A percentile compares a stretch with the other conserved stretches of the same genome.
Conservation (phyloP, 192 early-diverging fungal species). For the Coemansia aciculifera region DNA sequence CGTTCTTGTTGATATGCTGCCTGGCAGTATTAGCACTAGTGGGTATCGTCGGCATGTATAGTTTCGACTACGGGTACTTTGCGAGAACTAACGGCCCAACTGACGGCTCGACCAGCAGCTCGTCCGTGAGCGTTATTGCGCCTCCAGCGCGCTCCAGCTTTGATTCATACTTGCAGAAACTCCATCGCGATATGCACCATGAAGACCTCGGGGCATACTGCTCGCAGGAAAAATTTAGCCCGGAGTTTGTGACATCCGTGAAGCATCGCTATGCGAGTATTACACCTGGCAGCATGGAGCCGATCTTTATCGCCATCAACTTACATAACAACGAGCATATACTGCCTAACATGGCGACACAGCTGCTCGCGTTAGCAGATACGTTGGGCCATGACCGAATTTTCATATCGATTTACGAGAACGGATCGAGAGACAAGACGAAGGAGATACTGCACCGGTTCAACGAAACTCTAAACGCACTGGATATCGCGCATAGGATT, state of each 20-base stretch:
- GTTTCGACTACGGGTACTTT: background rate
- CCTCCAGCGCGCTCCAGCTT: background rate
- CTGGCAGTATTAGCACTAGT: background rate
- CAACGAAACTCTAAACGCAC: background rate
- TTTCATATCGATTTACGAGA: constrained; percentile 55
- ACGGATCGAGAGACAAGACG: constrained; percentile 48
- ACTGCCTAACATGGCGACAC: constrained; percentile 44
- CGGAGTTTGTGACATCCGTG: constrained; percentile 9
- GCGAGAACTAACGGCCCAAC: no score
- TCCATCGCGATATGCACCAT: constrained; percentile 15
- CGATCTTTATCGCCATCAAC: constrained; percentile 41
- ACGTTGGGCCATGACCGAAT: constrained; percentile 31
- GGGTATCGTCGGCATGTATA: background rate
- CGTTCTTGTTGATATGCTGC: background rate
- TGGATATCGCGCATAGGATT: constrained; percentile 40
- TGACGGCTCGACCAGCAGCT: no score
- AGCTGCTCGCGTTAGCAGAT: constrained; percentile 33
- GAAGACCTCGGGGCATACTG: constrained; percentile 26
- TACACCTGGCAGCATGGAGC: background rate
- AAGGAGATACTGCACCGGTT: constrained; percentile 33
- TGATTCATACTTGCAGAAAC: constrained; percentile 17
- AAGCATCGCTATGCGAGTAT: constrained; percentile 20
- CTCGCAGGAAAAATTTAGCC: constrained; percentile 14
- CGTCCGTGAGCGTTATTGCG: background rate
- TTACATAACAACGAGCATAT: constrained; percentile 45